Conservation (phyloP, 805 yeast species). For the Debaryomyces castellii region DNA sequence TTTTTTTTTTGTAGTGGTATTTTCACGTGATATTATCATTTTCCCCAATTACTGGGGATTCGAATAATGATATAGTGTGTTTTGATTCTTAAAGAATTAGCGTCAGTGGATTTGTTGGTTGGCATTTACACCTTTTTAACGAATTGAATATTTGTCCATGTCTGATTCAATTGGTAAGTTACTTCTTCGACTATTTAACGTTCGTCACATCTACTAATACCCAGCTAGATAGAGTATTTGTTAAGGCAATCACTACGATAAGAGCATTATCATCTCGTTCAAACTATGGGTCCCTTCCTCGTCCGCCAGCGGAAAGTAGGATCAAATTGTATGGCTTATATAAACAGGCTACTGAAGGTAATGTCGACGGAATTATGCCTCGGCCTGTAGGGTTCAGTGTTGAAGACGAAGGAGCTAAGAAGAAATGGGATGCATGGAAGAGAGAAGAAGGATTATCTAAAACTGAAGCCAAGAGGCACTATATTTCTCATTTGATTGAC, state of each 20-base stretch:
- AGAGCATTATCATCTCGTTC: constrained; percentile 66
- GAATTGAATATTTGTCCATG: constrained; percentile 22
- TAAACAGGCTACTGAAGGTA: constrained; percentile 89
- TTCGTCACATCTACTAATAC: background rate
- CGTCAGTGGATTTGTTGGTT: background rate
- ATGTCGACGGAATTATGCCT: constrained; percentile 66
- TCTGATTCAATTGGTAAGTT: constrained; percentile 49
- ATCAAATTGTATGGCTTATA: constrained; percentile 75
- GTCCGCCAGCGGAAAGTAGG: constrained; percentile 74
- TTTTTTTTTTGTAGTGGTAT: too few relatives aligned
- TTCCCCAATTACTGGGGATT: background rate
- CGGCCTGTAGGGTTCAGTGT: constrained; percentile 60
- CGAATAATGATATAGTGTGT: background rate
- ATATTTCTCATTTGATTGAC: constrained; percentile 65
- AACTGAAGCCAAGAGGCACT: constrained; percentile 72
- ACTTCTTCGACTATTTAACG: background rate
- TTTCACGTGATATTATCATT: background rate
- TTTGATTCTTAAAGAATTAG: background rate
- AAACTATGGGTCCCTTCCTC: constrained; percentile 61
- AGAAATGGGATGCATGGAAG: constrained; percentile 88
- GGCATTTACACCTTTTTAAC: background rate
- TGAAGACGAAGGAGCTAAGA: constrained; percentile 66
- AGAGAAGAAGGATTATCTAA: constrained; percentile 63
- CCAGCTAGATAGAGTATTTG: constrained; percentile 69
- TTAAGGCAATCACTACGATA: constrained; percentile 78